phyloP scores from a whole-genome alignment of 345 rosid species.

The Eucalyptus marginata region DNA sequence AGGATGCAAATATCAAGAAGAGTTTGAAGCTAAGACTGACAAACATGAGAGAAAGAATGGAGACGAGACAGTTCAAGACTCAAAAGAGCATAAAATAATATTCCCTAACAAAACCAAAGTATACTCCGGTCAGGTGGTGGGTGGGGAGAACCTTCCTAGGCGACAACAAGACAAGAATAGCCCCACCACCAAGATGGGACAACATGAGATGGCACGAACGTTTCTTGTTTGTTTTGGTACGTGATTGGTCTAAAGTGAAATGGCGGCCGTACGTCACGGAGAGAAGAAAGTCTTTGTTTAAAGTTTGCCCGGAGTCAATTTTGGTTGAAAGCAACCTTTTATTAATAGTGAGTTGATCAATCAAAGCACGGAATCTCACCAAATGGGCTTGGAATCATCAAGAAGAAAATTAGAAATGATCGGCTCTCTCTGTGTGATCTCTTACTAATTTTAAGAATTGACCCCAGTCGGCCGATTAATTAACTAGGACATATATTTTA shows the following conservation, averaged over 20 bases:
- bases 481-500: not conserved
- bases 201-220: not conserved
- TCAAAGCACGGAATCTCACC: not conserved
- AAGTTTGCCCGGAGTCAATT: not conserved
- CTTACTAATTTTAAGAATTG: not conserved
- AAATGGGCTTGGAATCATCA: not conserved
- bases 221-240: not conserved
- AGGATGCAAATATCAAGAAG: not conserved
- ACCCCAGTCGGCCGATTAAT: not conserved
- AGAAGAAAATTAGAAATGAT: not conserved
- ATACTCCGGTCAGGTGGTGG: not conserved
- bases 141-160: not conserved
- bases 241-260: not conserved
- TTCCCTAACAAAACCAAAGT: not conserved
- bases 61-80: not conserved
- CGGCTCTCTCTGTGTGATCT: not conserved
- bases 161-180: not conserved
- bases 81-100: not conserved
- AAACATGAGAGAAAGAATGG: not conserved
- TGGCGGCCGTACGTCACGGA: not conserved
- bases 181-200: not conserved
- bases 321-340: not conserved
- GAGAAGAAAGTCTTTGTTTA: not conserved
- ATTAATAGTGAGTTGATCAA: not conserved
- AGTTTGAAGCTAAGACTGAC: not conserved